These are phyloP conservation scores for Biscutella laevigata DNA, from an alignment of 441 rosid genomes.

Conservation along the genomic window DNA sequence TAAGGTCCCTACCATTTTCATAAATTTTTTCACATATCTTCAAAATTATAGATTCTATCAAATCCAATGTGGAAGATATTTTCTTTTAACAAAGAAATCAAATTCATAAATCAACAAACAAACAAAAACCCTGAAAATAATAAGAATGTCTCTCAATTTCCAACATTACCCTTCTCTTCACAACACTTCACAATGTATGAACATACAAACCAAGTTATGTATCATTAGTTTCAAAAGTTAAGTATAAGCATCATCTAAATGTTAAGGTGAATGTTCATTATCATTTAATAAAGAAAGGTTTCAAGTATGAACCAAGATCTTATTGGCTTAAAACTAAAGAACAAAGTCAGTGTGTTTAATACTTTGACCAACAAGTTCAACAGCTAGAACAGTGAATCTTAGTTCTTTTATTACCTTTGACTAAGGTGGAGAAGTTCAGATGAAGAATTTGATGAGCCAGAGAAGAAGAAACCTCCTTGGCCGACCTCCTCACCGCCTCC, in stretches of 20 bases:
- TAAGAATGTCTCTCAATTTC: constrained; percentile 25
- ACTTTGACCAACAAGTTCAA: constrained; percentile 13
- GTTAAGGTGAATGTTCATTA: neutral
- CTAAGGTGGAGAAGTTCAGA: constrained; percentile 48
- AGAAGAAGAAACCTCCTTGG: constrained; percentile 36
- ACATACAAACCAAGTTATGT: constrained; percentile 7
- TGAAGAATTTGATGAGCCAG: constrained; percentile 49
- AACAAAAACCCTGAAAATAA: constrained; percentile 18
- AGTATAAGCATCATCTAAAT: neutral
- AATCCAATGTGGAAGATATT: neutral
- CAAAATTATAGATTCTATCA: no score
- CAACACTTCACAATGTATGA: constrained; percentile 3
- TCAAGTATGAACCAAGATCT: constrained; percentile 11
- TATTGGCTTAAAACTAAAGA: constrained; percentile 9
- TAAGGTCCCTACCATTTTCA: no score
- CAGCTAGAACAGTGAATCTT: constrained; percentile 13
- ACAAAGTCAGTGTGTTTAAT: constrained; percentile 10
- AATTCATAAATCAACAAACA: constrained; percentile 11
- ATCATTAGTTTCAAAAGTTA: neutral
- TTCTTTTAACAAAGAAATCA: constrained; percentile 11
- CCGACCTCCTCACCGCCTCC: constrained; percentile 26
- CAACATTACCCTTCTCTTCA: constrained; percentile 25
- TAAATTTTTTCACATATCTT: no score
- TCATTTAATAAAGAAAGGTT: constrained; percentile 9
- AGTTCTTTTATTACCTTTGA: constrained; percentile 38